Percentiles rank a stretch among this genome's conserved stretches.
These are phyloP conservation scores for Ajuga reptans DNA, from an alignment of 305 asterid species.

Conservation along the genomic window DNA sequence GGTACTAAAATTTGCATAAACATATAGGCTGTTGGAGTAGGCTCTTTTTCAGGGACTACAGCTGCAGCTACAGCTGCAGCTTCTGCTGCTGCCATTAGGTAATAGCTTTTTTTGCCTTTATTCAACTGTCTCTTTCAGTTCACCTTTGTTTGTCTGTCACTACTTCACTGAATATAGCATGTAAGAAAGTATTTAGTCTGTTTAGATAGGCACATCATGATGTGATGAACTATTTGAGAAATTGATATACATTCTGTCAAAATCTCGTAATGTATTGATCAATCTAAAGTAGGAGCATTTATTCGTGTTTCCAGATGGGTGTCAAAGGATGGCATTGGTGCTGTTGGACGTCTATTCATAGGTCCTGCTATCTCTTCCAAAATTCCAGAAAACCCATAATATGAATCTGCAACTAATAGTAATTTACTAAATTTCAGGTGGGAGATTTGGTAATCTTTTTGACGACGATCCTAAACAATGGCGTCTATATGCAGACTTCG, in stretches of 20 bases:
- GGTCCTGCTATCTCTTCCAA: constrained; percentile 43
- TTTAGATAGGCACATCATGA: background rate
- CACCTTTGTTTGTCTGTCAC: background rate
- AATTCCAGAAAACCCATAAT: constrained; percentile 12
- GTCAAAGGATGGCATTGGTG: constrained; percentile 93
- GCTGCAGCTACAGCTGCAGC: constrained; percentile 96
- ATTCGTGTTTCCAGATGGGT: constrained; percentile 66
- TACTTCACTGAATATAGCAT: background rate
- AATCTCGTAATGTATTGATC: background rate
- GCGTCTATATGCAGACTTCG: constrained; percentile 93
- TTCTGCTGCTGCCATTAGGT: constrained; percentile 95
- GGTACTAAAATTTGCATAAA: constrained; percentile 23
- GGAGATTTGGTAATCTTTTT: constrained; percentile 85
- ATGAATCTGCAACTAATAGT: constrained; percentile 20
- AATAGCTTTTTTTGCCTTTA: constrained; percentile 12
- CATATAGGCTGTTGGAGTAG: constrained; percentile 86
- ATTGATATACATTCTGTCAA: constrained; percentile 2
- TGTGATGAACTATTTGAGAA: constrained; percentile 7
- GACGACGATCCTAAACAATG: constrained; percentile 95
- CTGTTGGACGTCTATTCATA: constrained; percentile 81
- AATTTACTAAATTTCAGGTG: constrained; percentile 50
- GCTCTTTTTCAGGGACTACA: constrained; percentile 80
- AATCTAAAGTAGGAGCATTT: constrained; percentile 12
- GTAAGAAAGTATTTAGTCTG: background rate
- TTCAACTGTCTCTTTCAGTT: background rate